Percentiles rank a stretch among this genome's conserved stretches.
Evolutionary conservation across 139 green algal species (phyloP).

Genomic region (Chlamydomonas sp.): DNA sequence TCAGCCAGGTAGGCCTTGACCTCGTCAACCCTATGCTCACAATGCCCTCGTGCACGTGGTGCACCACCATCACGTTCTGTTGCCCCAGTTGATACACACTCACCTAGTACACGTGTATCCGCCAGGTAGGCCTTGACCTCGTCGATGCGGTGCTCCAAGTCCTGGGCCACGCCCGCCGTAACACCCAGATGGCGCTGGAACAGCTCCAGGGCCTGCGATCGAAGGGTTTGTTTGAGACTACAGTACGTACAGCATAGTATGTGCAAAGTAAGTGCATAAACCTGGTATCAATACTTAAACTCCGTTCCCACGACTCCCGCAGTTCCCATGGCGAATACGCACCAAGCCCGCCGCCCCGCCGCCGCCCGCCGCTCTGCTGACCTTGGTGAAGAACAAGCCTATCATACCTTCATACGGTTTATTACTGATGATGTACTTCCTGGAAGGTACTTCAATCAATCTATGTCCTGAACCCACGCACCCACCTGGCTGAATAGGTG

Average conservation of each 20-base stretch:
- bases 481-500: slow-evolving; percentile 38
- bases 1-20: background rate
- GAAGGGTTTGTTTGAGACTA: too few relatives aligned
- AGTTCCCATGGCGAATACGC: too few relatives aligned
- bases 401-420: too few relatives aligned
- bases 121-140: slow-evolving; percentile 40
- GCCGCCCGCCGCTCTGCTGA: background rate
- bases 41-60: background rate
- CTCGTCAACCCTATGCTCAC: background rate
- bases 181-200: slow-evolving; percentile 31
- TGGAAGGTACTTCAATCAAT: background rate
- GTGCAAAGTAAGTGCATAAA: too few relatives aligned
- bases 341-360: background rate
- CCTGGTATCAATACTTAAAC: too few relatives aligned
- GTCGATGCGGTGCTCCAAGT: slow-evolving; percentile 37
- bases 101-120: too few relatives aligned
- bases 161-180: background rate
- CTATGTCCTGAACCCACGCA: background rate
- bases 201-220: slow-evolving; percentile 20
- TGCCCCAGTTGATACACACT: too few relatives aligned
- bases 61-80: too few relatives aligned
- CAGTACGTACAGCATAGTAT: too few relatives aligned
- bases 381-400: too few relatives aligned
- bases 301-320: too few relatives aligned
- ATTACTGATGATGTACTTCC: background rate